phyloP scores from a whole-genome alignment of 371 early-diverging fungal genomes.

The Entomophthora muscae region DNA sequence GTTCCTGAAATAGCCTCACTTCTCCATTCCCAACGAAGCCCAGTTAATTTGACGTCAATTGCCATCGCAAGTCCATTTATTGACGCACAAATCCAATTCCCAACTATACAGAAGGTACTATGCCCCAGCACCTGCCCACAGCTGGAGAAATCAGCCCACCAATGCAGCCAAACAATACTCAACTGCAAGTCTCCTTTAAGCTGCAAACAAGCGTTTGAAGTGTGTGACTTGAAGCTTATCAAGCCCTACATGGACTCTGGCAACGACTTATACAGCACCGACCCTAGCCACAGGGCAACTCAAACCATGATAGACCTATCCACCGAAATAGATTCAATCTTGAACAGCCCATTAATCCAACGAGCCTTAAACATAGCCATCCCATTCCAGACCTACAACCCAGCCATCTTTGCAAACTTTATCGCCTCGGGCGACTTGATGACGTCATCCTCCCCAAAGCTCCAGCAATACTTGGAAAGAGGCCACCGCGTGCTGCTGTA shows the following conservation, averaged over 20 bases:
- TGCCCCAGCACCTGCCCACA: background rate
- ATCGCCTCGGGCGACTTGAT: background rate
- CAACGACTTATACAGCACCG: background rate
- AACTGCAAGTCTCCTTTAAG: background rate
- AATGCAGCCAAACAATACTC: background rate
- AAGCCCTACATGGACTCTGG: background rate
- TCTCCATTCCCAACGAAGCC: background rate
- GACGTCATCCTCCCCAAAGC: background rate
- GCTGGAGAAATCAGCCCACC: background rate
- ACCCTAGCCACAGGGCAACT: background rate
- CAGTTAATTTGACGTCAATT: background rate
- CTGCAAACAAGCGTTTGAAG: background rate
- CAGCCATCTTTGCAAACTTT: background rate
- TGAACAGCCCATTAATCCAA: background rate
- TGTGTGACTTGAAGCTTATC: background rate
- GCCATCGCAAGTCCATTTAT: background rate
- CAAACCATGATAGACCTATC: background rate
- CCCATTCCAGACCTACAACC: background rate
- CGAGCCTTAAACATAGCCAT: background rate
- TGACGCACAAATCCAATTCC: background rate
- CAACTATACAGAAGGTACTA: background rate
- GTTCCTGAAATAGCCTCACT: constrained; percentile 29
- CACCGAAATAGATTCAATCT: background rate
- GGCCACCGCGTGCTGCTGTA: background rate
- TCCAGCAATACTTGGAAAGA: background rate